Conservation (phyloP, 305 asterid genomes). For the Vinca major region DNA sequence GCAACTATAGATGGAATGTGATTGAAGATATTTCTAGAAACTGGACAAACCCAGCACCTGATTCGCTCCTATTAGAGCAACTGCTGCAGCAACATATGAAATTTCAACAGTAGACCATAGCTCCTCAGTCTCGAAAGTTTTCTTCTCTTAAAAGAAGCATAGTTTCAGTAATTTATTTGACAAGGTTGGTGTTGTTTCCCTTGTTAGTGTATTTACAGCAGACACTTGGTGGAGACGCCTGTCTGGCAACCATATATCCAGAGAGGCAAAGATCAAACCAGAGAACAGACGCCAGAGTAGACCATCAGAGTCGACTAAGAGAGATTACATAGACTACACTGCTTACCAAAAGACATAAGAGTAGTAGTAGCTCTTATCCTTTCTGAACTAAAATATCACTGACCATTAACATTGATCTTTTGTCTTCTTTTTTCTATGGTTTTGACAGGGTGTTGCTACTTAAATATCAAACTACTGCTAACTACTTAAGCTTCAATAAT, state of each 20-base stretch:
- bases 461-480: not conserved
- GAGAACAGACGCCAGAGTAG: not conserved
- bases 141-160: not conserved
- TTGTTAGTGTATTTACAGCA: slow-evolving; percentile 25
- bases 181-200: not conserved
- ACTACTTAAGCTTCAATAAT: too few species aligned
- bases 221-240: slow-evolving; percentile 28
- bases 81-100: slow-evolving; percentile 5
- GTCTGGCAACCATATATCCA: slow-evolving; percentile 24
- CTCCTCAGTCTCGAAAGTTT: slow-evolving; percentile 19
- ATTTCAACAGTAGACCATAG: slow-evolving; percentile 19
- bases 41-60: not conserved
- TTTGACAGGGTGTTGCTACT: slow-evolving; percentile 22
- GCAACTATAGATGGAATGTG: not conserved
- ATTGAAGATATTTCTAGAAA: not conserved
- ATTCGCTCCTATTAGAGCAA: not conserved
- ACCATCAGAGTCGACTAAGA: slow-evolving; percentile 6
- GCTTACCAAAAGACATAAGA: slow-evolving; percentile 22
- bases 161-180: not conserved
- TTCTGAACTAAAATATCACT: too few species aligned
- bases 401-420: not conserved
- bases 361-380: not conserved
- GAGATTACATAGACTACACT: slow-evolving; percentile 24
- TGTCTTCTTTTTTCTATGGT: not conserved
- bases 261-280: slow-evolving; percentile 19